phyloP scores from a whole-genome alignment of 2,329 filamentous ascomycete species.

The Xylaria sp. region DNA sequence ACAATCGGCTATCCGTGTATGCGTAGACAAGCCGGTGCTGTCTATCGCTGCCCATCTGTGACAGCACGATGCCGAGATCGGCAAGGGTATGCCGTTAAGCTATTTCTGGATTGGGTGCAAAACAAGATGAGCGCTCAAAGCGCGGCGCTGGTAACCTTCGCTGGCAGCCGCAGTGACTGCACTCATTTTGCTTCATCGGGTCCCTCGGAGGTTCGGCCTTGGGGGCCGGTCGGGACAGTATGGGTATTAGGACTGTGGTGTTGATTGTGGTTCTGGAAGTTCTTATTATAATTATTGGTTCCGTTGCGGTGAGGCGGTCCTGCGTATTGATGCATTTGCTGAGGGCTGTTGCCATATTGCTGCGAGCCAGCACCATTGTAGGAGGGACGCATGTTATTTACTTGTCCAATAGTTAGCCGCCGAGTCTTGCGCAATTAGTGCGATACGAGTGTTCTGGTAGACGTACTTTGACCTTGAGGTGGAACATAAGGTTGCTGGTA shows the following conservation, averaged over 20 bases:
- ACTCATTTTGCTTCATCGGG: conserved; percentile 43
- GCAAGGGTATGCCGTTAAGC: conserved; percentile 19
- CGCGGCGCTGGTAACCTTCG: conserved; percentile 29
- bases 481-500: conserved; percentile 70
- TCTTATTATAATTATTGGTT: conserved; percentile 48
- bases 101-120: conserved; percentile 28
- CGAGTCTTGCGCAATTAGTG: conserved; percentile 17
- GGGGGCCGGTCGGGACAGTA: conserved; percentile 32
- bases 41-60: conserved; percentile 3
- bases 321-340: conserved; percentile 59
- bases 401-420: conserved; percentile 41
- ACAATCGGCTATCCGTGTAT: conserved; percentile 11
- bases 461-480: conserved; percentile 72
- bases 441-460: conserved; percentile 21
- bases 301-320: conserved; percentile 54
- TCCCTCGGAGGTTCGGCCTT: conserved; percentile 36
- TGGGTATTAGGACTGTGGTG: conserved; percentile 37
- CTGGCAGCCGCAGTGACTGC: conserved; percentile 18
- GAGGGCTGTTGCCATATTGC: conserved; percentile 61
- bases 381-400: conserved; percentile 52
- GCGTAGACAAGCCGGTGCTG: conserved; percentile 6
- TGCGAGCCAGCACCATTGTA: conserved; percentile 56
- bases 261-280: conserved; percentile 41
- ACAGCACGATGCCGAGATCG: conserved; percentile 18
- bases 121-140: conserved; percentile 26